Evolutionary conservation across 768 basidiomycete species (phyloP).

Genomic region (Porpolomopsis calyptriformis): DNA sequence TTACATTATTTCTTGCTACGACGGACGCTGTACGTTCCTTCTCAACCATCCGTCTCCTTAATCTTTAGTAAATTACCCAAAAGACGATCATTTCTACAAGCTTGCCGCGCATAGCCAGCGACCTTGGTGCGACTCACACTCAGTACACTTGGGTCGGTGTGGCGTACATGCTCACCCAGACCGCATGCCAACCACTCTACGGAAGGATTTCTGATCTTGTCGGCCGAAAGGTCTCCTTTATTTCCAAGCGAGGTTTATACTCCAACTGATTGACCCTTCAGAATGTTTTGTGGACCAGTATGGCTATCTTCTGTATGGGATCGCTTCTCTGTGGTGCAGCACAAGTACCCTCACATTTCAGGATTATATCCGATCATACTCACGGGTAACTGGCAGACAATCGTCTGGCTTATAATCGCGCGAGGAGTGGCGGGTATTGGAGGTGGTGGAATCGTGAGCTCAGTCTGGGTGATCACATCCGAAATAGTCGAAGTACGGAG

Average conservation of each 20-base stretch:
- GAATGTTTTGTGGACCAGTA: conserved; percentile 63
- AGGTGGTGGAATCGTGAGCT: conserved; percentile 78
- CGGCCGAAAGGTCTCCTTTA: conserved; percentile 56
- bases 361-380: conserved; percentile 13
- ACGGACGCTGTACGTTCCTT: conserved; percentile 60
- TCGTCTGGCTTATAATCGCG: conserved; percentile 56
- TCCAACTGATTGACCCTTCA: conserved; percentile 19
- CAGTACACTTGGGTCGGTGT: conserved; percentile 85
- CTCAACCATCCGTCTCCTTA: neutral
- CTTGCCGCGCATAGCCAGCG: conserved; percentile 67
- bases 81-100: conserved; percentile 72
- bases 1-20: conserved; percentile 76
- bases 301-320: conserved; percentile 63
- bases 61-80: neutral
- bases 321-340: conserved; percentile 74
- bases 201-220: conserved; percentile 70
- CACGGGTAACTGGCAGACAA: conserved; percentile 28
- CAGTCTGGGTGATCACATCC: conserved; percentile 80
- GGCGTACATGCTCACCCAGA: conserved; percentile 78
- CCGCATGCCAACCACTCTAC: conserved; percentile 75
- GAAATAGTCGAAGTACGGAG: conserved; percentile 65
- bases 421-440: conserved; percentile 65
- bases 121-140: conserved; percentile 53
- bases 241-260: neutral
- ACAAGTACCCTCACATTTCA: conserved; percentile 34